phyloP scores from a whole-genome alignment of 1,284 basidiomycete genomes.

The Chalciporus sp. region DNA sequence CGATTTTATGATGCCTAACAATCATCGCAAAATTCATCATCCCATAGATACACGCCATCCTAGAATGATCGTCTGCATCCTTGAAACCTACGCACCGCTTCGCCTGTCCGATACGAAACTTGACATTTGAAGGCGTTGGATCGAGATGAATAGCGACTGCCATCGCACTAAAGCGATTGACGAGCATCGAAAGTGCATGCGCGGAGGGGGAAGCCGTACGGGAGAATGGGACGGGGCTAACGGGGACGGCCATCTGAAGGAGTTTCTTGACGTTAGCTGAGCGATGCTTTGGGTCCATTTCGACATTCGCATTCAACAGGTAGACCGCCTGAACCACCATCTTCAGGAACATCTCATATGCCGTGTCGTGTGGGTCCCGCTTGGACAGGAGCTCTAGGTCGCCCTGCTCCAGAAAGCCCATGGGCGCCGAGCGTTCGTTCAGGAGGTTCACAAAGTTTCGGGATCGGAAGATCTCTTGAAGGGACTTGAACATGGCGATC shows the following conservation, averaged over 20 bases:
- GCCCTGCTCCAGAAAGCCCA: constrained; percentile 71
- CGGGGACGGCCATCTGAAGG: constrained; percentile 78
- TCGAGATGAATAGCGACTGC: constrained; percentile 80
- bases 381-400: constrained; percentile 58
- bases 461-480: constrained; percentile 79
- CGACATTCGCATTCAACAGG: constrained; percentile 29
- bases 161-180: constrained; percentile 84
- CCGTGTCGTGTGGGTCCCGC: constrained; percentile 63
- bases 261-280: constrained; percentile 66
- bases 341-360: constrained; percentile 83
- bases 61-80: constrained; percentile 69
- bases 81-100: constrained; percentile 72
- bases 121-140: constrained; percentile 51
- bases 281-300: constrained; percentile 38
- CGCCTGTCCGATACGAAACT: constrained; percentile 60
- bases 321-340: constrained; percentile 64
- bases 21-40: constrained; percentile 77
- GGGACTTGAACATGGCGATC: constrained; percentile 60
- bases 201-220: constrained; percentile 53
- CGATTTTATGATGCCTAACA: constrained; percentile 59
- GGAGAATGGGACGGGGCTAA: constrained; percentile 69
- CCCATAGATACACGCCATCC: constrained; percentile 76
- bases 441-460: constrained; percentile 81
- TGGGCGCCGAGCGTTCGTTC: constrained; percentile 76
- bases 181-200: constrained; percentile 76